A percentile compares a stretch with the other conserved stretches of the same genome.
Evolutionary conservation across 2,329 filamentous ascomycete species (phyloP).

Genomic region (Alternaria ethzedia): DNA sequence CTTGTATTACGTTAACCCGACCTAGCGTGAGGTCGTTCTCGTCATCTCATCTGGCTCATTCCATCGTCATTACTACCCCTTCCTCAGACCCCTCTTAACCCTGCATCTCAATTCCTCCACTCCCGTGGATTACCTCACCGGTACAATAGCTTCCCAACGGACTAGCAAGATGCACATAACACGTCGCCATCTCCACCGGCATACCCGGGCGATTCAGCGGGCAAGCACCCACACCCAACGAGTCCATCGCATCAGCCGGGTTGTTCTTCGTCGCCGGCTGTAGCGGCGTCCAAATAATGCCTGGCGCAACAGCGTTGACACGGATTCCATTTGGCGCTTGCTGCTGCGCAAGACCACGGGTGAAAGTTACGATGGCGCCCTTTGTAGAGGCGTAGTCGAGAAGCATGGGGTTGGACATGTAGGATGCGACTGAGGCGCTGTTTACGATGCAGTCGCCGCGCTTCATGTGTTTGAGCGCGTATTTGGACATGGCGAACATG

Average conservation of each 20-base stretch:
- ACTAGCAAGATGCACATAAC: constrained; percentile 26
- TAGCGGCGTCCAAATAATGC: constrained; percentile 51
- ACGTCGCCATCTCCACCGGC: constrained; percentile 27
- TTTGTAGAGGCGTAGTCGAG: constrained; percentile 81
- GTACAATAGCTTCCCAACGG: constrained; percentile 27
- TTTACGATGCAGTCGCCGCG: constrained; percentile 77
- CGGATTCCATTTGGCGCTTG: constrained; percentile 72
- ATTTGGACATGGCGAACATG: constrained; percentile 79
- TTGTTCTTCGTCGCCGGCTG: constrained; percentile 21
- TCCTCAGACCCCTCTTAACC: background rate
- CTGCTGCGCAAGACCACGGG: constrained; percentile 75
- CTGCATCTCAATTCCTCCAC: constrained; percentile 29
- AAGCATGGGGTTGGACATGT: constrained; percentile 75
- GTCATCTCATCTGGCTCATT: background rate
- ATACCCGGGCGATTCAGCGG: constrained; percentile 25
- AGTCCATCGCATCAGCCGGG: constrained; percentile 17
- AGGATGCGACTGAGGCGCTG: constrained; percentile 79
- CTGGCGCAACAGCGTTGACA: constrained; percentile 76
- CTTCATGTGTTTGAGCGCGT: constrained; percentile 73
- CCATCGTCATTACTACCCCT: background rate
- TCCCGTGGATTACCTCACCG: constrained; percentile 24
- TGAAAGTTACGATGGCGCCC: constrained; percentile 78
- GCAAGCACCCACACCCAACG: constrained; percentile 24
- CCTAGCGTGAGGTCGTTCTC: no score
- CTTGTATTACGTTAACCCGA: no score